Base-by-base conservation (phyloP, 768 basidiomycete genomes). In the Phlegmacium glaucopus region DNA sequence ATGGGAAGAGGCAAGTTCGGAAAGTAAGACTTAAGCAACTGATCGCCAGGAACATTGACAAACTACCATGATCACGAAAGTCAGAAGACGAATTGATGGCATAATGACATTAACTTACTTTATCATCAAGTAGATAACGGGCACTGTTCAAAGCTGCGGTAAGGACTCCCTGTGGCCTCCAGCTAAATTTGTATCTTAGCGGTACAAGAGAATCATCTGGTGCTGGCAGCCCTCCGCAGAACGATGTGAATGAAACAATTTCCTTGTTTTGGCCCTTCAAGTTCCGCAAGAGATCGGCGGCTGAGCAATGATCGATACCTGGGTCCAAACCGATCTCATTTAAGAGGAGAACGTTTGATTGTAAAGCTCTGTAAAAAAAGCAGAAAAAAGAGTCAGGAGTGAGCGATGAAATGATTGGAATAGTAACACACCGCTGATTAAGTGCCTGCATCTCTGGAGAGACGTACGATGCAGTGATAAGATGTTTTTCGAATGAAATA, bases 311-410 rank as follows among this genome's bases (percentile, higher is more conserved):
- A 64, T 94, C 91, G 45, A 94, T 83, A 2, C 91, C 92, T 0
- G 92, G 91, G 61, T 94, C 92, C 1, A 94, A 73, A 1, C 90
- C 89, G 30, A 95, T 90, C 65, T 97, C 94, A 54, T 92, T 94
- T 36, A 96, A 72, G 1, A 96, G 68, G 1, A 94, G 68, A 6
- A 94, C 78, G 28, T 79, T 78, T 1, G 82, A 76, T 4, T 73
- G 59, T 30, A 71, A 50, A 4, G 92, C 90, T 4, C 90, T 70
- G 47, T 38, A 25, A 11, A 25, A 22, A 18, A 34, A 30, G 17
- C 10, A 34, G 29, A 16, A 39, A 34, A 11, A 11, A n/a, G 32
- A 11, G 11, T 12, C n/a, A 34, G 9, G 42, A 35, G 13, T 30
- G 36, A 40, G 50, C 30, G 43, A 49, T 16, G 37, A 34, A 32